Conservation (phyloP, 2,329 filamentous ascomycete species). For the Diaporthe vaccinii region DNA sequence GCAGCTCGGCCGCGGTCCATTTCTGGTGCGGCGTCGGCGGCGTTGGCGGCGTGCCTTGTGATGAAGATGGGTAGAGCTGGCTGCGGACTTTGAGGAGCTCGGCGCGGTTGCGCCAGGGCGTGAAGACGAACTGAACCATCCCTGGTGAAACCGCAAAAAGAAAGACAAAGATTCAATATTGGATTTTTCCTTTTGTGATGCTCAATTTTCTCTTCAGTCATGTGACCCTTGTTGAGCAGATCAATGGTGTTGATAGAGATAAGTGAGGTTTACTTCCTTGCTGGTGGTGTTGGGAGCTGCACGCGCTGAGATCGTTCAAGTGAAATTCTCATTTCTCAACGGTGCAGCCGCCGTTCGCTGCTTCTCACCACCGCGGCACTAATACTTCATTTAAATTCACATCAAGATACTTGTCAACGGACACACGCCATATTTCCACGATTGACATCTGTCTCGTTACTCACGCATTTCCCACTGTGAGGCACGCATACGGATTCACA, state of each 20-base stretch:
- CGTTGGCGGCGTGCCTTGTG: slow-evolving; percentile 25
- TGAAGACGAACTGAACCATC: slow-evolving; percentile 81
- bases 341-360: not conserved
- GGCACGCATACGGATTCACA: not conserved
- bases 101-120: slow-evolving; percentile 76
- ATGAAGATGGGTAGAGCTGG: slow-evolving; percentile 69
- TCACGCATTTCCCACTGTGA: not conserved
- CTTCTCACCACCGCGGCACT: not conserved
- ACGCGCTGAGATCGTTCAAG: no score
- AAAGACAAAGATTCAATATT: no score
- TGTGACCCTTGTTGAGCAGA: not conserved
- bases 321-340: slow-evolving; percentile 24
- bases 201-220: not conserved
- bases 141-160: slow-evolving; percentile 40
- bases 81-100: slow-evolving; percentile 76
- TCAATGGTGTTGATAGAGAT: not conserved
- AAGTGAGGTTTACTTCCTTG: not conserved
- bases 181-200: not conserved
- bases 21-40: slow-evolving; percentile 24
- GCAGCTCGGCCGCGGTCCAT: slow-evolving; percentile 36
- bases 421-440: not conserved
- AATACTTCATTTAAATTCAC: not conserved
- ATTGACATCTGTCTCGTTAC: not conserved
- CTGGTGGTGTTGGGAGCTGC: not conserved
- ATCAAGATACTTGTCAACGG: no score